Evolutionary conservation across 345 rosid genomes (phyloP), one percentile per base, ranked within the genome.

Genomic region (Lepidium africanum): DNA sequence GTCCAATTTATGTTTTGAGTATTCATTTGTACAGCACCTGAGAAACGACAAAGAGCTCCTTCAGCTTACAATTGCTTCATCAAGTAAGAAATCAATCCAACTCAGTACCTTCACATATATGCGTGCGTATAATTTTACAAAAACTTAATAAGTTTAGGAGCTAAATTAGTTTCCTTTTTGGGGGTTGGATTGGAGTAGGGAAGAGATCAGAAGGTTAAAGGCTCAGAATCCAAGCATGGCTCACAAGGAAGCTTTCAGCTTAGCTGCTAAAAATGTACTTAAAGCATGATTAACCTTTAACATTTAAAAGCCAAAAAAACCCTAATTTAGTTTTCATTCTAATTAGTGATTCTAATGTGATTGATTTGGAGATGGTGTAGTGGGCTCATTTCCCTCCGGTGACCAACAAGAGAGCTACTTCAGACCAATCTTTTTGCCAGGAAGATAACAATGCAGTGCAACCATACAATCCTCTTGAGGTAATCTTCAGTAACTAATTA

Each of bases 21-120:
- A 36, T 75, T n/a, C n/a, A n/a, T n/a, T 51, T 76, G 12, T 53
- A 41, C 78, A 95, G 99, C 99, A 2, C 98, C 98, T 13, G 96
- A 91, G 92, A 95, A 84, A 78, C 84, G 99, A 64, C 99, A 87
- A 74, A 82, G 99, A 81, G 96, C 96, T 74, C 98, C 98, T 70
- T 89, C 98, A 10, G 96, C 97, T 52, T 95, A 95, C 65, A 91
- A 95, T 63, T 76, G 86, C 63, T 95, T 95, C 87, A 95, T 95
- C 84, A 95, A 91, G 99, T 91, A 85, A 81, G 72, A 36, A 30
- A 30, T 6, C 13, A 8, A 30, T 30, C 46, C 47, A 72, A 27
- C 23, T 15, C 40, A 52, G 13, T 30, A 52, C 43, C 16, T 27
- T 19, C 39, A 25, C 3, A 50, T 1, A 35, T n/a, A 30, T 7